Base-by-base conservation (phyloP, 2,329 filamentous ascomycete genomes). In the Teratosphaeria zuluensis region DNA sequence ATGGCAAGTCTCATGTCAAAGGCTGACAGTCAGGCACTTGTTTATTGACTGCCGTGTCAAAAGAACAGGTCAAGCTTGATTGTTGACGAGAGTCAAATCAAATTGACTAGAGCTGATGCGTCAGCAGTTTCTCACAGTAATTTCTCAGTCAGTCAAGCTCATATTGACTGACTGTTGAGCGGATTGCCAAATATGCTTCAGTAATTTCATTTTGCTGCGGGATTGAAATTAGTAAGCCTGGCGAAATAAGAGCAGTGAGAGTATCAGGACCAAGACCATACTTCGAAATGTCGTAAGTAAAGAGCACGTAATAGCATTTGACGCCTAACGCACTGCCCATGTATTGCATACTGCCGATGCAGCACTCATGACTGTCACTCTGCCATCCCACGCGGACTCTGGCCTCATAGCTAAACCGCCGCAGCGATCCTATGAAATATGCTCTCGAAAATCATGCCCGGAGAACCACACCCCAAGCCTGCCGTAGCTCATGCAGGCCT, bases 341-440 rank as follows among this genome's bases (percentile, higher is more conserved):
- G 56, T 57, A 57, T 57, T 3, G 19, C 16, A 7, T 24, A 57
- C 24, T n/a, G 54, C 55, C 51, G 35, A 57, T 46, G 58, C 58
- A 59, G 59, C 59, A 54, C 30, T 31, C 42, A 21, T 48, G 42
- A 48, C 42, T 48, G 42, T 48, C 42, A 48, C 42, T 19, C 19
- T 21, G 42, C 42, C 19, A 21, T 48, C 19, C 42, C 16, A 48
- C 42, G 42, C 42, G 21, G 42, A 48, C 3, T 24, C 42, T 48
- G 16, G 42, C 42, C 16, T 48, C 42, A 48, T 48, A 21, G 42
- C 42, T 21, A 19, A 21, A 19, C 42, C 42, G 19, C 42, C 5
- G n/a, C 11, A 19, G 19, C 19, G 19, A 11, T n/a, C n/a, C n/a
- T 19, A 19, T 48, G 5, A 48, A 48, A n/a, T 48, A 48, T 48